A percentile compares a stretch with the other conserved stretches of the same genome.
These are phyloP conservation scores for Epichloe sibirici DNA, from an alignment of 2,329 filamentous ascomycete species.

Conservation along the genomic window DNA sequence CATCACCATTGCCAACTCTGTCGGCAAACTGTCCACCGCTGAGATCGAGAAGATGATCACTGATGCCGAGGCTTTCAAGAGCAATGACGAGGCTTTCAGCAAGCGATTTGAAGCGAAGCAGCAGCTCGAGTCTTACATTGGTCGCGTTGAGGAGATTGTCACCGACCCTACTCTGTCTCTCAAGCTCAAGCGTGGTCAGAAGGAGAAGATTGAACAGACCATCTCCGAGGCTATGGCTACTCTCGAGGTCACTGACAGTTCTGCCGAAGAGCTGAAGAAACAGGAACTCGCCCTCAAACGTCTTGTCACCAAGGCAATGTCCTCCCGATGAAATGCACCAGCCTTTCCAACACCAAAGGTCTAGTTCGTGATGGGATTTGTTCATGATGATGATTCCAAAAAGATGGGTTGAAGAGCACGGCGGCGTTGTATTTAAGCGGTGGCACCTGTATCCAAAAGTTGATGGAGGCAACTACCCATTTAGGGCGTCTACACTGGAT, in stretches of 20 bases:
- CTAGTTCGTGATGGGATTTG: neutral
- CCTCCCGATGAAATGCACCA: conserved; percentile 56
- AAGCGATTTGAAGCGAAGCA: conserved; percentile 99
- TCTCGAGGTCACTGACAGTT: conserved; percentile 88
- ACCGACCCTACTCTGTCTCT: conserved; percentile 91
- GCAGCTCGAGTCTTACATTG: conserved; percentile 98
- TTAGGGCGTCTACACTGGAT: conserved; percentile 3
- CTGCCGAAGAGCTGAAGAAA: conserved; percentile 96
- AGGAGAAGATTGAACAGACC: conserved; percentile 98
- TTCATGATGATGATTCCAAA: conserved; percentile 2
- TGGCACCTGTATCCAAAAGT: conserved; percentile 4
- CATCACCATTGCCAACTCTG: conserved; percentile 99
- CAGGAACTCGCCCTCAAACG: conserved; percentile 98
- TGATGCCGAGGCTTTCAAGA: conserved; percentile 98
- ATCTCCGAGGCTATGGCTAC: conserved; percentile 96
- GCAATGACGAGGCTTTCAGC: conserved; percentile 93
- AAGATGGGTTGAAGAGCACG: conserved; percentile 2
- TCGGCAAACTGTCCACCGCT: conserved; percentile 86
- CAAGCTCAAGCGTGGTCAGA: conserved; percentile 97
- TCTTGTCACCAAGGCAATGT: conserved; percentile 96
- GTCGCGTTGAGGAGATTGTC: conserved; percentile 96
- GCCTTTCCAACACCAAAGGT: neutral
- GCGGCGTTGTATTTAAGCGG: conserved; percentile 6
- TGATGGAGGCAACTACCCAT: conserved; percentile 3
- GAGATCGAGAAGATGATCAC: conserved; percentile 99